Conservation (phyloP, 1,284 basidiomycete species). For the Thecaphora frezii region DNA sequence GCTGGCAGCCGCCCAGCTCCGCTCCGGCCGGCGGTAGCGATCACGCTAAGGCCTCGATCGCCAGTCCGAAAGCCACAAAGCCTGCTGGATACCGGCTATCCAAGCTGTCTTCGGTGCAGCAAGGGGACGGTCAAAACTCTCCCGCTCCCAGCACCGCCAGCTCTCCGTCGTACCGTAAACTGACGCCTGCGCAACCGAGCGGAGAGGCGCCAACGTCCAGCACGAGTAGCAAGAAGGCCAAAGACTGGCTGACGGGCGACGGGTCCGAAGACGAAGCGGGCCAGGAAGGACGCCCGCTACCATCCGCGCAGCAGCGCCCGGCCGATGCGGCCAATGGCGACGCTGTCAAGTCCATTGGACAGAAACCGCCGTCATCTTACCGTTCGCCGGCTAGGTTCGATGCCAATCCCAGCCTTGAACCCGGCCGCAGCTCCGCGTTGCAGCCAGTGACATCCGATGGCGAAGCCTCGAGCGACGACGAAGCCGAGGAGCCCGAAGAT, state of each 20-base stretch:
- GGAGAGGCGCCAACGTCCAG: constrained; percentile 2
- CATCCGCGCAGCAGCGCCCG: neutral
- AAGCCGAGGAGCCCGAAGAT: constrained; percentile 24
- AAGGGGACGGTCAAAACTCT: neutral
- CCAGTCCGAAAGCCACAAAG: neutral
- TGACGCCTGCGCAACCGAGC: neutral
- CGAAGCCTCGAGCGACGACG: constrained; percentile 11
- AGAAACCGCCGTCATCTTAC: neutral
- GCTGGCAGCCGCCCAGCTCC: constrained; percentile 21
- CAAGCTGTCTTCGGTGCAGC: neutral
- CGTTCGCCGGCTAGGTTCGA: neutral
- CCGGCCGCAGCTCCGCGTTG: too few species aligned
- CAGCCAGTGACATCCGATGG: constrained; percentile 3
- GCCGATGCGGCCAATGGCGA: neutral
- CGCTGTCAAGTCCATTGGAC: neutral
- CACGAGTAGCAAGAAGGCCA: constrained; percentile 4
- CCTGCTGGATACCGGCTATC: neutral
- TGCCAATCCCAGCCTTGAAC: too few species aligned
- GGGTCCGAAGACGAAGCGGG: constrained; percentile 18
- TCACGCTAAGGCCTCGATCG: neutral
- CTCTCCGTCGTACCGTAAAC: too few species aligned
- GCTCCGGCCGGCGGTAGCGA: constrained; percentile 1
- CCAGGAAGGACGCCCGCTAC: neutral
- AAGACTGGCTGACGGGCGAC: constrained; percentile 34
- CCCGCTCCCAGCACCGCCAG: too few species aligned